phyloP scores from a whole-genome alignment of 805 yeast species.

The Kodamaea sagamina region DNA sequence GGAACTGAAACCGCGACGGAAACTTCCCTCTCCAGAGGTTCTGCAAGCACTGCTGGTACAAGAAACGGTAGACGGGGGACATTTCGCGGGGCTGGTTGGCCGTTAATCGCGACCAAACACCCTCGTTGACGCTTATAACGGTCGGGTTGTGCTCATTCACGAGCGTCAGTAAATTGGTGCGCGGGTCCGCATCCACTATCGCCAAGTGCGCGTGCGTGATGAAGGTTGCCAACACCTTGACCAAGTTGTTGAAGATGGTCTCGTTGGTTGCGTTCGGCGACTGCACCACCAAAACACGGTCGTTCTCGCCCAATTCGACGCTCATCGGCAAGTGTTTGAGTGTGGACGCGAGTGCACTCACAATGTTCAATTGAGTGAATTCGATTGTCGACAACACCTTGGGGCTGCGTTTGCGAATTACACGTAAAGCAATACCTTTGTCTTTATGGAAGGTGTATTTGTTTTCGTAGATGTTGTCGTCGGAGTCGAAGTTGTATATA shows the following conservation, averaged over 20 bases:
- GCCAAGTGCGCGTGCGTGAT: slow-evolving; percentile 32
- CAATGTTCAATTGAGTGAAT: slow-evolving; percentile 54
- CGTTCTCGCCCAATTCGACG: slow-evolving; percentile 34
- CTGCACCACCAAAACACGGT: slow-evolving; percentile 25
- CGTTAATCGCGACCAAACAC: slow-evolving; percentile 20
- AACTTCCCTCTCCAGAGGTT: slow-evolving; percentile 54
- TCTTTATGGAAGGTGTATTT: slow-evolving; percentile 36
- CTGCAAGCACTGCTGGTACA: slow-evolving; percentile 38
- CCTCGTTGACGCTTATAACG: slow-evolving; percentile 30
- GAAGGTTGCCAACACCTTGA: slow-evolving; percentile 43
- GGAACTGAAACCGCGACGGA: slow-evolving; percentile 22
- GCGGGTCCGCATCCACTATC: slow-evolving; percentile 16
- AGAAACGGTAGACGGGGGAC: slow-evolving; percentile 21
- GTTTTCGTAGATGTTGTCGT: slow-evolving; percentile 25
- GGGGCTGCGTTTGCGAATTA: slow-evolving; percentile 22
- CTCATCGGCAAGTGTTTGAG: slow-evolving; percentile 47
- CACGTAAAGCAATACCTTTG: slow-evolving; percentile 36
- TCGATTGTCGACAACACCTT: slow-evolving; percentile 19
- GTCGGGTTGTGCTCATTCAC: slow-evolving; percentile 27
- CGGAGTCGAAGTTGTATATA: slow-evolving; percentile 9
- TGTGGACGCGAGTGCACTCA: slow-evolving; percentile 55
- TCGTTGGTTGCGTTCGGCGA: slow-evolving; percentile 21
- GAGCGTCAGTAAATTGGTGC: slow-evolving; percentile 10
- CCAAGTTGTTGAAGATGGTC: slow-evolving; percentile 30
- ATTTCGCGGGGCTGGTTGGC: slow-evolving; percentile 13